These are phyloP conservation scores for Cynara cardunculus DNA, from an alignment of 129 eudicot species.

Conservation along the genomic window DNA sequence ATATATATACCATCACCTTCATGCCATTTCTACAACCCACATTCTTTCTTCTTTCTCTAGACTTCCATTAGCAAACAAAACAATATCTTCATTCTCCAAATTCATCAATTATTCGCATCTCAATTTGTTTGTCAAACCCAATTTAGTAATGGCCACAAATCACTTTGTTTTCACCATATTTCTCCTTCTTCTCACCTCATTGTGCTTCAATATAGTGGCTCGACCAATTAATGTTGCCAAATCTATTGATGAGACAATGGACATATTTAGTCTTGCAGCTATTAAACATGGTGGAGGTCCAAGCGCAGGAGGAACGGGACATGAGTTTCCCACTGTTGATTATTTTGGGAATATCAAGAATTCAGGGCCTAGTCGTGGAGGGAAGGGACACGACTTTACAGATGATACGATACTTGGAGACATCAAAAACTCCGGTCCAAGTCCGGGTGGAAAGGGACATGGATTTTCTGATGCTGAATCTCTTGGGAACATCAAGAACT, in stretches of 20 bases:
- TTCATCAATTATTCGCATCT: background rate
- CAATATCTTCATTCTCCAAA: background rate
- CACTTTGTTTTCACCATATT: slow-evolving; percentile 2
- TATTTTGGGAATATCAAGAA: slow-evolving; percentile 36
- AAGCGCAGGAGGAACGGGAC: slow-evolving; percentile 25
- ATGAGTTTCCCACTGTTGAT: background rate
- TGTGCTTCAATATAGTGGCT: slow-evolving; percentile 18
- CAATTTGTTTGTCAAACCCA: background rate
- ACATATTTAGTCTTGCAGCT: slow-evolving; percentile 23
- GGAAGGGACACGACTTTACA: slow-evolving; percentile 24
- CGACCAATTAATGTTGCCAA: slow-evolving; percentile 31
- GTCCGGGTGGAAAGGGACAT: slow-evolving; percentile 34
- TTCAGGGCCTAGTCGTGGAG: slow-evolving; percentile 36
- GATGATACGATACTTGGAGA: background rate
- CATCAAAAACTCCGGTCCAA: slow-evolving; percentile 30
- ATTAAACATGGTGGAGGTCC: slow-evolving; percentile 31
- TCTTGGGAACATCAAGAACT: slow-evolving; percentile 26
- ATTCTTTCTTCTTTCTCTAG: background rate
- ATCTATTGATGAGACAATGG: background rate
- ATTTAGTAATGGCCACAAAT: slow-evolving; percentile 30
- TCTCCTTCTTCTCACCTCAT: slow-evolving; percentile 15
- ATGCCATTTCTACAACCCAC: background rate
- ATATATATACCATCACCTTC: slow-evolving; percentile 11
- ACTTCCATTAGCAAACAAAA: background rate
- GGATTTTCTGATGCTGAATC: background rate